These are phyloP conservation scores for Rhinocladiella similis DNA, from an alignment of 2,329 filamentous ascomycete species.

Conservation along the genomic window DNA sequence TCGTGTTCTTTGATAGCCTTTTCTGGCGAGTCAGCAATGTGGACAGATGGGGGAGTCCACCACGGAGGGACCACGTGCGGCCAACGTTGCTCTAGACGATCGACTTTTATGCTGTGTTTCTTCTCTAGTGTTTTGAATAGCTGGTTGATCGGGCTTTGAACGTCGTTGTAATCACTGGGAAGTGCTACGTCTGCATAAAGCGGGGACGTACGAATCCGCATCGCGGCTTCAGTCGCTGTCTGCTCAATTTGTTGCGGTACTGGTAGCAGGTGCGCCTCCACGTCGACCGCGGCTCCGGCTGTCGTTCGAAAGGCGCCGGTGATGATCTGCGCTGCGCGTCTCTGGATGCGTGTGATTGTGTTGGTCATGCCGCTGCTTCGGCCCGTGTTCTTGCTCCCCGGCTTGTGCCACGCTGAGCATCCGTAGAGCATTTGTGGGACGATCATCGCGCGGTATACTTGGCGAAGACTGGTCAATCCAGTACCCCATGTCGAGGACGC, in stretches of 20 bases:
- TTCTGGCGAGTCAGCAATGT: conserved; percentile 16
- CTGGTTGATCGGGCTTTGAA: conserved; percentile 1
- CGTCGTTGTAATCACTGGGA: too few species aligned
- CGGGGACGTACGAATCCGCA: conserved; percentile 27
- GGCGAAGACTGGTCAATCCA: conserved; percentile 27
- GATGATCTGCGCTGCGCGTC: conserved; percentile 32
- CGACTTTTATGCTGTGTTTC: conserved; percentile 17
- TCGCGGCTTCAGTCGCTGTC: conserved; percentile 28
- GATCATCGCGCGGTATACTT: conserved; percentile 31
- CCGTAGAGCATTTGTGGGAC: conserved; percentile 32
- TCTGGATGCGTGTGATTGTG: conserved; percentile 23
- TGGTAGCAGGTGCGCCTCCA: conserved; percentile 32
- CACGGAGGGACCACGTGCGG: conserved; percentile 24
- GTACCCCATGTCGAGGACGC: conserved; percentile 30
- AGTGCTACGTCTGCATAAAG: conserved; percentile 11
- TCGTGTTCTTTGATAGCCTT: conserved; percentile 23
- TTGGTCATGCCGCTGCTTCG: not conserved
- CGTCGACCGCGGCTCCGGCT: conserved; percentile 25
- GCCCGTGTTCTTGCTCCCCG: conserved; percentile 1
- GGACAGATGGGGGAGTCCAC: conserved; percentile 21
- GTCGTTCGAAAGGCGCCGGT: conserved; percentile 32
- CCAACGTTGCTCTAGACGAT: conserved; percentile 26
- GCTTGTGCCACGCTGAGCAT: conserved; percentile 32
- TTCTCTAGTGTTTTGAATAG: conserved; percentile 22
- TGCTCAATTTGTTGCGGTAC: conserved; percentile 27